Percentiles rank a stretch among this genome's conserved stretches.
Evolutionary conservation across 2,329 filamentous ascomycete species (phyloP).

Genomic region (Calonectria montana): DNA sequence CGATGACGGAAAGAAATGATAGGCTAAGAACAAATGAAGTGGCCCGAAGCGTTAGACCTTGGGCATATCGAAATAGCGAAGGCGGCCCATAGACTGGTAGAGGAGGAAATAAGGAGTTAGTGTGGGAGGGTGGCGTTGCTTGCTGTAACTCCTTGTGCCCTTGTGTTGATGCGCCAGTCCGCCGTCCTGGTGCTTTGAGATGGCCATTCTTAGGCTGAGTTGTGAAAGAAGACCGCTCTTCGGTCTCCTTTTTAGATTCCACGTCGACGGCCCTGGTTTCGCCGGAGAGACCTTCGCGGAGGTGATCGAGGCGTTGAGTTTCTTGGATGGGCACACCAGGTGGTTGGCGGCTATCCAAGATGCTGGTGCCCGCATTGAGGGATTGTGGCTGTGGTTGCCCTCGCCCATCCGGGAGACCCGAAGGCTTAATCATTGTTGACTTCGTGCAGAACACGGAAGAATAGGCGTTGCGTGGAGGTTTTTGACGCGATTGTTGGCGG

Average conservation of each 20-base stretch:
- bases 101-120: constrained; percentile 86
- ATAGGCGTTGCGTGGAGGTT: not conserved
- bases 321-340: constrained; percentile 77
- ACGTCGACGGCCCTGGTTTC: constrained; percentile 42
- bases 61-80: constrained; percentile 70
- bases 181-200: constrained; percentile 39
- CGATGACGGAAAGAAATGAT: constrained; percentile 79
- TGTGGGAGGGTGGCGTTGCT: constrained; percentile 72
- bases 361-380: constrained; percentile 61
- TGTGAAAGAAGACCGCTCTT: constrained; percentile 44
- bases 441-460: not conserved
- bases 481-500: not conserved
- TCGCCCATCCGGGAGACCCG: constrained; percentile 21
- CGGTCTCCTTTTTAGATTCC: constrained; percentile 38
- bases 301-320: constrained; percentile 75
- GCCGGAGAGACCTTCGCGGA: constrained; percentile 62
- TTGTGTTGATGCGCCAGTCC: constrained; percentile 51
- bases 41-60: constrained; percentile 73
- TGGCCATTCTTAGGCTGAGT: constrained; percentile 47
- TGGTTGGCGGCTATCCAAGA: constrained; percentile 72
- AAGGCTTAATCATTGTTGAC: constrained; percentile 28
- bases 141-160: constrained; percentile 58
- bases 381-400: constrained; percentile 22
- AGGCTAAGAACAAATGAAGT: constrained; percentile 82
- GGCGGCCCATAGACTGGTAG: constrained; percentile 85